A percentile compares a stretch with the other conserved stretches of the same genome.
Evolutionary conservation across 1,139 yeast species (phyloP).

Genomic region (Candida sanyaensis): DNA sequence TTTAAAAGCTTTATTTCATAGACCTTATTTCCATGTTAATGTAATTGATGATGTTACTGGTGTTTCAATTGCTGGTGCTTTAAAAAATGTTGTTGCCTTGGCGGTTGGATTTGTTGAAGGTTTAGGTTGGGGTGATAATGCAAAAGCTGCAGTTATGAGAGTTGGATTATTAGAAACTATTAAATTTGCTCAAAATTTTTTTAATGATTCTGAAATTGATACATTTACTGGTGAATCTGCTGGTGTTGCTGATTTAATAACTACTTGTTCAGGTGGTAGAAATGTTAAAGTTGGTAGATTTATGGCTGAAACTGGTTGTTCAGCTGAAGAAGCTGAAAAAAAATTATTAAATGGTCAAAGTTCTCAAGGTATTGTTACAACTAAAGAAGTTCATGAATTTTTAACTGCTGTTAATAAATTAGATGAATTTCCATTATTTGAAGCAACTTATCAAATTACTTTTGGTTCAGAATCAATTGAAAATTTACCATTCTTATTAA

Average conservation of each 20-base stretch:
- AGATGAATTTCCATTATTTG: slow-evolving; percentile 47
- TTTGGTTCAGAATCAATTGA: slow-evolving; percentile 45
- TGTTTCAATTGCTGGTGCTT: slow-evolving; percentile 52
- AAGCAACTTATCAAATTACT: slow-evolving; percentile 49
- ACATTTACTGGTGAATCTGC: slow-evolving; percentile 51
- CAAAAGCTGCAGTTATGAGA: slow-evolving; percentile 53
- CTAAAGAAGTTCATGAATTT: slow-evolving; percentile 50
- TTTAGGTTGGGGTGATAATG: slow-evolving; percentile 54
- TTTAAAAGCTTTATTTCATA: slow-evolving; percentile 47
- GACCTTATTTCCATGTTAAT: slow-evolving; percentile 50
- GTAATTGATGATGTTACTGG: slow-evolving; percentile 52
- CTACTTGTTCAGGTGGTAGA: slow-evolving; percentile 53
- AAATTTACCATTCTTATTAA: slow-evolving; percentile 41
- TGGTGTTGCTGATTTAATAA: slow-evolving; percentile 54
- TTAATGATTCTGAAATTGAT: slow-evolving; percentile 40
- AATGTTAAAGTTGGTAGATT: slow-evolving; percentile 50
- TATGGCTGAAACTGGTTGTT: slow-evolving; percentile 48
- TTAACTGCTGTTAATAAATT: slow-evolving; percentile 34
- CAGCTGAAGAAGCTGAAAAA: slow-evolving; percentile 47
- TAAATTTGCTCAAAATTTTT: slow-evolving; percentile 40
- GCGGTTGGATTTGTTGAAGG: slow-evolving; percentile 54
- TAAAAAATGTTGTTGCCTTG: slow-evolving; percentile 49
- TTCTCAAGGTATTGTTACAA: slow-evolving; percentile 52
- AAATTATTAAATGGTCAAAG: slow-evolving; percentile 50
- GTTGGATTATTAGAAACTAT: slow-evolving; percentile 48